These are phyloP conservation scores for Adiantum capillusveneris DNA, from an alignment of 75 land plant genomes.

Conservation along the genomic window DNA sequence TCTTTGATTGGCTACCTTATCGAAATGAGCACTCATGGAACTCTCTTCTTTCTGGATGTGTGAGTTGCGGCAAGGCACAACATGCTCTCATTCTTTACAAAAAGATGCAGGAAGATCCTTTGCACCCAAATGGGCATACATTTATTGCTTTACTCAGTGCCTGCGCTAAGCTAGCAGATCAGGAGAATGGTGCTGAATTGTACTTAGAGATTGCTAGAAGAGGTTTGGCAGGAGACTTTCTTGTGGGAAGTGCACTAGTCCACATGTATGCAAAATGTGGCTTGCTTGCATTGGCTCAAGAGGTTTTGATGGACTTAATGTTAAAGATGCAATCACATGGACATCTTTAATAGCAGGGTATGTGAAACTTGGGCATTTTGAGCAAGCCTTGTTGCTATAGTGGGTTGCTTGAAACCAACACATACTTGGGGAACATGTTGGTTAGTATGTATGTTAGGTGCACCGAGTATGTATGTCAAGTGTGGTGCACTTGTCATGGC, in stretches of 20 bases:
- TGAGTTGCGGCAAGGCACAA: neutral
- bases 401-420: no score
- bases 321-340: slow-evolving; percentile 31
- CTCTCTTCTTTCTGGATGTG: slow-evolving; percentile 25
- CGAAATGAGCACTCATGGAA: slow-evolving; percentile 20
- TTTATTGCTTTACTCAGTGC: neutral
- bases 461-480: no score
- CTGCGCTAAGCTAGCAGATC: neutral
- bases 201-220: neutral
- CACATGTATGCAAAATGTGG: no score
- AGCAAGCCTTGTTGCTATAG: neutral
- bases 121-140: neutral
- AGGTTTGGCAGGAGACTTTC: neutral
- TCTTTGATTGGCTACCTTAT: slow-evolving; percentile 15
- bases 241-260: no score
- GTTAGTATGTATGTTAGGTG: no score
- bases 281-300: neutral
- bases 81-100: slow-evolving; percentile 16
- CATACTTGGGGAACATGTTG: no score
- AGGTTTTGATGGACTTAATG: slow-evolving; percentile 36
- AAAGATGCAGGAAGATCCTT: neutral
- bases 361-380: slow-evolving; percentile 4
- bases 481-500: no score
- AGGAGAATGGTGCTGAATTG: neutral
- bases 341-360: slow-evolving; percentile 27